Base-by-base conservation (phyloP, 1,284 basidiomycete genomes). In the Ceratobasidium sp. region DNA sequence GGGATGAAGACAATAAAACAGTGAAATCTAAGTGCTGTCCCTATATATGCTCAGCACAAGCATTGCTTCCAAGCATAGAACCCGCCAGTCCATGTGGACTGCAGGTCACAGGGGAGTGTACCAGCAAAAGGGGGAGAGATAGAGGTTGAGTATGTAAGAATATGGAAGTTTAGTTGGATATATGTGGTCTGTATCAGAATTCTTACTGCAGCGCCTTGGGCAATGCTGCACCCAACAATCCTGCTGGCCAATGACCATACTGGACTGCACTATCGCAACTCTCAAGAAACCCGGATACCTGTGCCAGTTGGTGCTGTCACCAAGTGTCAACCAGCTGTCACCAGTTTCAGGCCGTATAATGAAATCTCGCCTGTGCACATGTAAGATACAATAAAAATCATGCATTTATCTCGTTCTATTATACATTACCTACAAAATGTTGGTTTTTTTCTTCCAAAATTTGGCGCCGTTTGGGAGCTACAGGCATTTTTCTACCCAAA, bases 31-130 rank as follows among this genome's bases (percentile, higher is more conserved):
- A 39, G 36, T 14, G 14, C 36, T 39, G 36, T 39, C 36, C 36
- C 36, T 39, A 39, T 39, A 39, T 39, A 39, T 39, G 36, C 36
- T 39, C 36, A 39, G 36, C 6, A 39, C 36, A 39, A 39, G 36
- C 36, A 39, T 39, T 39, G 36, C 36, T 55, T 52, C 36, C 36
- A 39, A 39, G 36, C 36, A 39, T 39, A 39, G 36, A 39, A 39
- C 36, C 36, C 36, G 14, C 36, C 14, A 26, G 23, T 55, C 52
- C 52, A 55, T 26, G 23, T 55, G 52, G 52, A 55, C 23, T 55
- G 23, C 52, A 55, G 28, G 52, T 55, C 52, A 55, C 52, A 55
- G 52, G 52, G 23, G 52, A 55, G 52, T 16, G 23, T 55, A 55
- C 23, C 6, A 26, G 23, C 52, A 55, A 55, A 55, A 16, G 32